These are phyloP conservation scores for Melaleuca alternifolia DNA, from an alignment of 345 rosid species.

Conservation along the genomic window DNA sequence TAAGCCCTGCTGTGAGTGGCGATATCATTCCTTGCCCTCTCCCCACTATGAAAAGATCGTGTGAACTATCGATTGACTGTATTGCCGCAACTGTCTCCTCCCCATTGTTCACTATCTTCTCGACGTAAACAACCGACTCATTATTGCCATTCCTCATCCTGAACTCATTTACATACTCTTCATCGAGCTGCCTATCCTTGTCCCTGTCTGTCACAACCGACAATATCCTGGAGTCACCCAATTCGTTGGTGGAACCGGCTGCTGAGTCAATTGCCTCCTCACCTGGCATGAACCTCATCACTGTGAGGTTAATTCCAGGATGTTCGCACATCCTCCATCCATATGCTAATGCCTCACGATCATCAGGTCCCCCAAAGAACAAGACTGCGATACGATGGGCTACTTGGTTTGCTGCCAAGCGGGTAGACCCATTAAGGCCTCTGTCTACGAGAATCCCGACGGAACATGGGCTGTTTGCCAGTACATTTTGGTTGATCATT, in stretches of 20 bases:
- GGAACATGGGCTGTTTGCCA: constrained; percentile 72
- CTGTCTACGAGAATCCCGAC: constrained; percentile 85
- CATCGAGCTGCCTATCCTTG: constrained; percentile 44
- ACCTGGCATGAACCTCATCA: constrained; percentile 42
- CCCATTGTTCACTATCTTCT: constrained; percentile 58
- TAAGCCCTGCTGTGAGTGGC: constrained; percentile 75
- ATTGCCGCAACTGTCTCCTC: constrained; percentile 77
- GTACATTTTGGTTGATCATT: constrained; percentile 67
- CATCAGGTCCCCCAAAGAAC: constrained; percentile 87
- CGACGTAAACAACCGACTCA: constrained; percentile 35
- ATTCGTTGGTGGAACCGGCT: background rate
- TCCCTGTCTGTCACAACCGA: constrained; percentile 16
- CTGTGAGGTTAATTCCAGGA: constrained; percentile 49
- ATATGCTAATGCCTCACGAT: constrained; percentile 74
- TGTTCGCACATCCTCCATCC: constrained; percentile 80
- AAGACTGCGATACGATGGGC: constrained; percentile 64
- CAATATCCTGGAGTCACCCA: background rate
- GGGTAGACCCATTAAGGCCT: constrained; percentile 55
- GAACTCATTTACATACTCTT: constrained; percentile 43
- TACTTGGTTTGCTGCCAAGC: constrained; percentile 34
- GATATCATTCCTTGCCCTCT: constrained; percentile 76
- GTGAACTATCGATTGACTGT: constrained; percentile 53
- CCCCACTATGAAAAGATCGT: constrained; percentile 81
- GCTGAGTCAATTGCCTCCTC: constrained; percentile 20
- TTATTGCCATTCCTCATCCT: constrained; percentile 23